Conservation (phyloP, 768 basidiomycete genomes). For the Leccinum disarticulatum region DNA sequence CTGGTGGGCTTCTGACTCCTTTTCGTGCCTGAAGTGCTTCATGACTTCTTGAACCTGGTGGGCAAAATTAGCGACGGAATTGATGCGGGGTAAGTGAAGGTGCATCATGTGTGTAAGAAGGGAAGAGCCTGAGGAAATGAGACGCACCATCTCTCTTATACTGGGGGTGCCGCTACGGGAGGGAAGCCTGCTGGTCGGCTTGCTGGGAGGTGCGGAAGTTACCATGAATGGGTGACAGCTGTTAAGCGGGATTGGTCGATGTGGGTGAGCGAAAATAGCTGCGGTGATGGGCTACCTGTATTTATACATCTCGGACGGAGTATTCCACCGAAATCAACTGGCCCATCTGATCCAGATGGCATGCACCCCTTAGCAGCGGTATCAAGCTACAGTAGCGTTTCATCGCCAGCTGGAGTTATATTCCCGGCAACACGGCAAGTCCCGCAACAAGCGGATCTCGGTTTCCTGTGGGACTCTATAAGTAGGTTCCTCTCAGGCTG, state of each 20-base stretch:
- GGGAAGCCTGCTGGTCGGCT: constrained; percentile 28
- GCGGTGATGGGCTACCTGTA: constrained; percentile 5
- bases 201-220: constrained; percentile 29
- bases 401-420: not conserved
- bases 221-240: constrained; percentile 1
- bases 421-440: constrained; percentile 6
- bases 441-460: constrained; percentile 1
- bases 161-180: constrained; percentile 41
- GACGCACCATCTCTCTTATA: constrained; percentile 45
- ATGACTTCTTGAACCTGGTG: constrained; percentile 69
- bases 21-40: constrained; percentile 68
- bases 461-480: constrained; percentile 1
- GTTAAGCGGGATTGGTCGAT: constrained; percentile 7
- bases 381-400: no score
- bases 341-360: no score
- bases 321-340: not conserved
- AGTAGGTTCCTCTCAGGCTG: not conserved
- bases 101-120: constrained; percentile 18
- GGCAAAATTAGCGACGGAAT: constrained; percentile 34
- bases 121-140: not conserved
- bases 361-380: no score
- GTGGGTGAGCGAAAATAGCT: constrained; percentile 19
- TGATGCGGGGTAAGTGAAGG: constrained; percentile 28
- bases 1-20: constrained; percentile 87
- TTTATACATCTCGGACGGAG: constrained; percentile 20